Base-by-base conservation (phyloP, 108 stramenopile species). In the Aurantiochytrium sp. region DNA sequence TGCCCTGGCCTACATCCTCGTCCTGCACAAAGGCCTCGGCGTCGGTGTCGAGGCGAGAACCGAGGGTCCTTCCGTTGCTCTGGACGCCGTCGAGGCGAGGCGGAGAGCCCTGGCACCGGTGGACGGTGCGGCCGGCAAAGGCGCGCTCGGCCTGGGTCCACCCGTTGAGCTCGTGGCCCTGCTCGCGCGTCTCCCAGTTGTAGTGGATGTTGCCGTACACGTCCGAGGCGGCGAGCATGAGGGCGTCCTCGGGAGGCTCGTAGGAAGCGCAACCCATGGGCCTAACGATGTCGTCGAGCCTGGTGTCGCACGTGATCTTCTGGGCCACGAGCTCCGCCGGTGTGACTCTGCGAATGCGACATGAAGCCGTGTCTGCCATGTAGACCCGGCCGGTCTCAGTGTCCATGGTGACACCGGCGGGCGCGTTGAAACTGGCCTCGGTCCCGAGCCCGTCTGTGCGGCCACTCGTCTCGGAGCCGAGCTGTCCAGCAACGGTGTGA, bases 241-340 rank as follows among this genome's bases (percentile, higher is more conserved):
- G 53, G 17, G 93, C 92, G 55, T 95, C 95, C 10, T 94, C 89
- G 52, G 95, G 94, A 30, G 90, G 88, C 65, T 95, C 94, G 91
- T 96, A 96, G 30, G 92, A 94, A 19, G 90, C 88, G 91, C 96
- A 96, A n/a, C 96, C 95, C 27, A 89, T 85, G 21, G 95, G 95
- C 32, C 95, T 89, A 45, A 94, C 54, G 45, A 94, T 69, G 24
- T 95, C 93, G 21, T 89, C 48, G 37, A 94, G 68, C 24, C 86
- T 55, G 52, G 93, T 91, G 36, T 81, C 31, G 90, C 96, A 96
- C 37, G 93, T 90, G 24, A 90, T 22, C 37, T 68, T 55, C 3
- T 89, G 89, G 3, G 92, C 87, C 54, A 94, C 89, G 34, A 86
- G 59, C 1, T 55, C 52, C 17, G 93, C 85, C 5, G 93, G 90